phyloP scores from a whole-genome alignment of 208 protist species.

The Trypanosoma avium region DNA sequence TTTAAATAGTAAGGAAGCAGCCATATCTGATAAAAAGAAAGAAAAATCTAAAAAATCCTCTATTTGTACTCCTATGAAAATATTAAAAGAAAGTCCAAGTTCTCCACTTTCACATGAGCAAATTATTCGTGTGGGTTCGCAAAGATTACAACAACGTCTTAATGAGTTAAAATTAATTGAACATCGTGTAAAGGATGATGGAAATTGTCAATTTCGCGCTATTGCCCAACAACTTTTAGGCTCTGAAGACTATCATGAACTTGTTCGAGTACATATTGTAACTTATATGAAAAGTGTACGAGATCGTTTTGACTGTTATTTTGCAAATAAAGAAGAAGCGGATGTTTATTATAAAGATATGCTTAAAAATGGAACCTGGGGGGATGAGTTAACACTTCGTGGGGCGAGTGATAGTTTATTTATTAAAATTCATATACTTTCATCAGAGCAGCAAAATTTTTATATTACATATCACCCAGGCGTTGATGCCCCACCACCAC shows the following conservation, averaged over 20 bases:
- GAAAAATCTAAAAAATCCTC: constrained; percentile 21
- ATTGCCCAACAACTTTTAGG: constrained; percentile 86
- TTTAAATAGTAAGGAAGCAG: not conserved
- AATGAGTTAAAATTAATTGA: constrained; percentile 55
- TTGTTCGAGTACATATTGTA: constrained; percentile 72
- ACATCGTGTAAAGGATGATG: constrained; percentile 73
- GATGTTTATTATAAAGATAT: constrained; percentile 71
- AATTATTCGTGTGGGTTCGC: constrained; percentile 56
- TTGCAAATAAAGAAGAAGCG: constrained; percentile 55
- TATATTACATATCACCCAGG: constrained; percentile 80
- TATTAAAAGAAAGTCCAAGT: no score
- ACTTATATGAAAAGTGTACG: constrained; percentile 81
- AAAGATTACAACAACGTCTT: constrained; percentile 58
- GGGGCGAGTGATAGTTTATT: constrained; percentile 81
- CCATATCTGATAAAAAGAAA: not conserved
- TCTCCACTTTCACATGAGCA: constrained; percentile 44
- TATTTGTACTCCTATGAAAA: no score
- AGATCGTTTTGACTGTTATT: constrained; percentile 80
- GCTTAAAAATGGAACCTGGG: constrained; percentile 63
- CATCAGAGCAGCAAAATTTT: constrained; percentile 76
- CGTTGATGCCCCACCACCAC: constrained; percentile 49
- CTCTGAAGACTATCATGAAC: constrained; percentile 79
- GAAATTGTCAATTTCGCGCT: constrained; percentile 90
- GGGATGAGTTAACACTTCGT: constrained; percentile 86
- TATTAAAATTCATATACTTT: constrained; percentile 85